Percentiles rank a stretch among this genome's conserved stretches.
These are phyloP conservation scores for Exophiala spinifera DNA, from an alignment of 2,329 filamentous ascomycete genomes.

Conservation along the genomic window DNA sequence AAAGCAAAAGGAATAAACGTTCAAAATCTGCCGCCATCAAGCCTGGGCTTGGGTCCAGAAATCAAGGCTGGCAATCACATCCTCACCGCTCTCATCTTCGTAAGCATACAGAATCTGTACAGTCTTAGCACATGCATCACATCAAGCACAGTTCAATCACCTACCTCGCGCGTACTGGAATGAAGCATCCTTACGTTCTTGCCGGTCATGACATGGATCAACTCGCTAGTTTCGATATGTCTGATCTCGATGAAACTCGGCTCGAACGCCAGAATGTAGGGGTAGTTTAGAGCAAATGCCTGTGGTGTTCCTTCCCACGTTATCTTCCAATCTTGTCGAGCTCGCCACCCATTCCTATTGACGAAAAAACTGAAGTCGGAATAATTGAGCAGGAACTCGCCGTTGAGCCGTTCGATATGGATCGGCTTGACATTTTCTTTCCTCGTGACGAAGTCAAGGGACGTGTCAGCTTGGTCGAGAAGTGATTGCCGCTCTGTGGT, in stretches of 20 bases:
- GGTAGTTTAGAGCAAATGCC: constrained; percentile 89
- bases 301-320: constrained; percentile 94
- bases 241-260: constrained; percentile 95
- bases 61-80: constrained; percentile 90
- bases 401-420: constrained; percentile 93
- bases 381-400: constrained; percentile 97
- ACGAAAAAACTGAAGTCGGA: constrained; percentile 99
- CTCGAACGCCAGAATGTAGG: constrained; percentile 96
- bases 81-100: constrained; percentile 90
- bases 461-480: constrained; percentile 95
- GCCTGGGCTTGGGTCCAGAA: constrained; percentile 66
- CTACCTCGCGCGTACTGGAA: constrained; percentile 92
- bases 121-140: neutral
- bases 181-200: constrained; percentile 98
- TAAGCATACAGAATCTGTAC: constrained; percentile 91
- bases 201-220: constrained; percentile 91
- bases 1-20: neutral
- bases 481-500: constrained; percentile 97
- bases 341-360: constrained; percentile 96
- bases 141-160: constrained; percentile 33
- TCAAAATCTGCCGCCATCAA: neutral
- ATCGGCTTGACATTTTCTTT: constrained; percentile 93
- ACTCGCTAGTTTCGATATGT: constrained; percentile 85
- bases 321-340: constrained; percentile 92
- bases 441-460: constrained; percentile 90